Conservation (phyloP, 2,329 filamentous ascomycete species). For the Microsporum audouinii region DNA sequence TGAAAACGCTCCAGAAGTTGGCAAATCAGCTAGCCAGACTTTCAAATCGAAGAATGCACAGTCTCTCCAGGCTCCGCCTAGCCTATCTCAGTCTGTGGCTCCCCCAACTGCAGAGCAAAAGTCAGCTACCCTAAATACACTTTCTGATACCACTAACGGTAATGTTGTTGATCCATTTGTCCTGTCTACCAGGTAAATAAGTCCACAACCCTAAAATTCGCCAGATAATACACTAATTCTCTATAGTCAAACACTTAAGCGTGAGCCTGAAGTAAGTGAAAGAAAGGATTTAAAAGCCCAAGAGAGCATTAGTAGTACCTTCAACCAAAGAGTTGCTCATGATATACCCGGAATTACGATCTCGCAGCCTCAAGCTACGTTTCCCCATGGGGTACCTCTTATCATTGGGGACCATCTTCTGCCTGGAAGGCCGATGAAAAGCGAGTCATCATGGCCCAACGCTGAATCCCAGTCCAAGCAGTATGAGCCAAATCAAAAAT, state of each 20-base stretch:
- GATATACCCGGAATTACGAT: not conserved
- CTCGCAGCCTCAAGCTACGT: not conserved
- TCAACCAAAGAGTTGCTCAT: too few species aligned
- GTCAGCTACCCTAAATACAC: not conserved
- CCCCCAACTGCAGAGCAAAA: not conserved
- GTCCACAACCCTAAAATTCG: not conserved
- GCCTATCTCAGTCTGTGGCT: not conserved
- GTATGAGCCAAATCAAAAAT: not conserved
- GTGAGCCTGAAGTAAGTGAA: not conserved
- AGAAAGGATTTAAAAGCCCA: not conserved
- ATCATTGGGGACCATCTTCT: conserved; percentile 19
- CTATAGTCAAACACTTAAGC: not conserved
- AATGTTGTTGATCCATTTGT: not conserved
- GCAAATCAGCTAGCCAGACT: not conserved
- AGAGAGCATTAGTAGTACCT: not conserved
- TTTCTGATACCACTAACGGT: not conserved
- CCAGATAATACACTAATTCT: not conserved
- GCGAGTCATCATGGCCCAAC: not conserved
- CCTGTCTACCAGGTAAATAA: not conserved
- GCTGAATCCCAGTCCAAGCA: not conserved
- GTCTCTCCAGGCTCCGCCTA: not conserved
- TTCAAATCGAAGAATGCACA: too few species aligned
- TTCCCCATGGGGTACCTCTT: not conserved
- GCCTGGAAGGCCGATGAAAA: conserved; percentile 13
- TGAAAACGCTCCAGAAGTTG: not conserved